Evolutionary conservation across 495 filamentous ascomycete genomes (phyloP), one percentile per base, ranked within the genome.

Genomic region (Trichoderma gamsii): DNA sequence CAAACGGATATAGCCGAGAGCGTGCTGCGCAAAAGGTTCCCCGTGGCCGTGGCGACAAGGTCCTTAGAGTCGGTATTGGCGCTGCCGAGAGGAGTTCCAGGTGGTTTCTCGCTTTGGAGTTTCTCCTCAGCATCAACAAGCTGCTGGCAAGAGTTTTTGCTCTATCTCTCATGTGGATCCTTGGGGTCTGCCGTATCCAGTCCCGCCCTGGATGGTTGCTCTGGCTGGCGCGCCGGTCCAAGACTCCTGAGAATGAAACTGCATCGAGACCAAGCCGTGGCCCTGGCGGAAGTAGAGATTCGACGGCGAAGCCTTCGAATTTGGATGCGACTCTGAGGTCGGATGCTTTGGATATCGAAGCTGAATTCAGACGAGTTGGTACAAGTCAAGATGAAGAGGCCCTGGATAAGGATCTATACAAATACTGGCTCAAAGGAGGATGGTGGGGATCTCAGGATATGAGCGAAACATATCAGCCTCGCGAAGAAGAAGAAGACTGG

Each of bases 381-480:
- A 21, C 41, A 5, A 51, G 41, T 16, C 65, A 66, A 49, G 27
- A 32, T n/a, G 41, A 46, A n/a, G 65, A 66, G 29, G 35, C 38
- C 21, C 77, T 97, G 6, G 89, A 91, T 69, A 82, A 85, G 1
- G 88, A 83, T 59, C 78, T 96, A 4, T 97, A 97, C 76, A 78
- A 77, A 15, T 93, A 92, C 85, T 97, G 91, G 88, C 86, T 87
- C 46, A 74, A 79, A 25, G 91, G 89, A 23, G 92, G 90, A 38
- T 92, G 90, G 76, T 97, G 90, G 88, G 93, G 93, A 1, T 87
- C 86, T 35, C 82, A 87, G 35, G 93, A 97, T 74, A 81, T 82
- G 5, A 95, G 88, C 68, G 88, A 89, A 6, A 87, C 91, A 41
- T 97, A 90, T 70, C 71, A 75, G 3, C 83, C 85, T 18, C 72